Evolutionary conservation across 164 flowering plant genomes (phyloP), one percentile per base, ranked within the genome.

Genomic region (Umbilicus rupestris): DNA sequence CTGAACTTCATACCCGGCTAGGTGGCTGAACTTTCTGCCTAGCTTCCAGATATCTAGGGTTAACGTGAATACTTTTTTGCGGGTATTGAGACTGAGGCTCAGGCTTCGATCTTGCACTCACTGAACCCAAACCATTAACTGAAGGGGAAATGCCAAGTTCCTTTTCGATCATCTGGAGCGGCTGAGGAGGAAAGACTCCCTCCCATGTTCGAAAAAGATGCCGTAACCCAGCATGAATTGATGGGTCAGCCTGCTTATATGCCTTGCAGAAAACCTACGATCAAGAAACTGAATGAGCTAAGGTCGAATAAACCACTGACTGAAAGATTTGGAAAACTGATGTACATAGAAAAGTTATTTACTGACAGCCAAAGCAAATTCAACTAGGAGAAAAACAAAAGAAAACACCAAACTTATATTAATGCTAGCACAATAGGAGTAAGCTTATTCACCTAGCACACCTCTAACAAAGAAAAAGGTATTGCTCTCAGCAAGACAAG

Each of bases 131-230:
- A 64, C 86, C 85, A 78, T 82, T 89, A 16, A 62, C 74, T 7
- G 78, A 66, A 39, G 87, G 45, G 22, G 76, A 11, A 66, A 94
- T 82, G 29, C 88, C 89, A 74, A 94, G 92, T 78, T 94, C 93
- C 73, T 83, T 87, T 74, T 87, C 99, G 63, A 94, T 94, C 44
- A 73, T 65, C 77, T 89, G 97, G 73, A 94, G 97, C 49, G 85
- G 20, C 46, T 82, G 83, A 60, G 74, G 79, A 71, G 95, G 96
- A 64, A 94, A 94, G 17, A 94, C 94, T 68, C 89, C 92, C 75
- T 83, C 89, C 99, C 99, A 94, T n/a, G 99, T 94, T 67, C 93
- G 92, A 83, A 94, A 94, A 79, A 94, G 96, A 86, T 92, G 99
- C 64, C 89, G 77, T 97, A 94, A 89, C 59, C 89, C 82, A 65